These are phyloP conservation scores for Lepidium didymum DNA, from an alignment of 345 rosid species.

Conservation along the genomic window DNA sequence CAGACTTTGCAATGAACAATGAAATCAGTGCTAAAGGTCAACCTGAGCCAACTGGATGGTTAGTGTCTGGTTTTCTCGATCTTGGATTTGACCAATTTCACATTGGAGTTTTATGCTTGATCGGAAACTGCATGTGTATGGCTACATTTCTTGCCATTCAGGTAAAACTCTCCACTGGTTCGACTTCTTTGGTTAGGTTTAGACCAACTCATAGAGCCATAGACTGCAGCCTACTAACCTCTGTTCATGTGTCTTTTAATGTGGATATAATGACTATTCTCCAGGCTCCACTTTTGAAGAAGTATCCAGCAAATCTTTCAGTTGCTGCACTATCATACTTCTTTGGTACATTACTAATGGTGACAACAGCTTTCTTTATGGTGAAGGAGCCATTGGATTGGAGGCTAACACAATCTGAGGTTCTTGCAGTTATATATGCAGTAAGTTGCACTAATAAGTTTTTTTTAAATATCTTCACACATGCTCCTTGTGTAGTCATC, in stretches of 20 bases:
- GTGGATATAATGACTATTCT: slow-evolving; percentile 15
- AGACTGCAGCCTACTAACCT: background rate
- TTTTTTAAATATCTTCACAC: background rate
- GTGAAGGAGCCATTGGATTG: slow-evolving; percentile 69
- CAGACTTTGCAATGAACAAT: slow-evolving; percentile 39
- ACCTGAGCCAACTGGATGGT: slow-evolving; percentile 84
- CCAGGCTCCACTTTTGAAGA: slow-evolving; percentile 75
- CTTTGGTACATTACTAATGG: slow-evolving; percentile 76
- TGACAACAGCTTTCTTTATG: slow-evolving; percentile 51
- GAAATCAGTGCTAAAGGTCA: slow-evolving; percentile 78
- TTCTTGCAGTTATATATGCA: slow-evolving; percentile 78
- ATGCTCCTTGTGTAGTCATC: background rate
- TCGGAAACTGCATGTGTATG: slow-evolving; percentile 98
- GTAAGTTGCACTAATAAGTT: slow-evolving; percentile 38
- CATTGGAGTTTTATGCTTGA: slow-evolving; percentile 87
- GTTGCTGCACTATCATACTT: slow-evolving; percentile 77
- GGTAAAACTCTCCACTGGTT: slow-evolving; percentile 37
- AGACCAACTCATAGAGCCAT: background rate
- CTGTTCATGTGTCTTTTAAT: background rate
- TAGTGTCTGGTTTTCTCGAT: slow-evolving; percentile 49
- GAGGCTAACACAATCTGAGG: slow-evolving; percentile 73
- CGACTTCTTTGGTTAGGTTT: background rate
- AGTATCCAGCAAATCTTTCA: slow-evolving; percentile 82
- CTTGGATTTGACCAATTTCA: slow-evolving; percentile 74
- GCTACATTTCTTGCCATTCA: slow-evolving; percentile 89